phyloP scores from a whole-genome alignment of 148 eudicot genomes.

The Chenopodium album region DNA sequence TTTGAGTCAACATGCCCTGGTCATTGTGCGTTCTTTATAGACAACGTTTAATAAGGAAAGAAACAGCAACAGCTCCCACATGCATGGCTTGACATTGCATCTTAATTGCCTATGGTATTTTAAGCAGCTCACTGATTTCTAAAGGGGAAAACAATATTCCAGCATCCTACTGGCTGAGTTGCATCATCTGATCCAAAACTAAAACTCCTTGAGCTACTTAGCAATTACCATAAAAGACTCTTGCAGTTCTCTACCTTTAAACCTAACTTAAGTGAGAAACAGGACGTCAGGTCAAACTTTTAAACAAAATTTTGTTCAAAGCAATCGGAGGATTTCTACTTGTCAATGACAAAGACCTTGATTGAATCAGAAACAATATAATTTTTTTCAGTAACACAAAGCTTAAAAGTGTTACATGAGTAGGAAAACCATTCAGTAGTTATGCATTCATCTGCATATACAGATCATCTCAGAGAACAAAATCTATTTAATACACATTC shows the following conservation, averaged over 20 bases:
- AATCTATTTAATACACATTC: neutral
- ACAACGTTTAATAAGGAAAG: neutral
- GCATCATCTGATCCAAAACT: neutral
- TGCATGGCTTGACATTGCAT: neutral
- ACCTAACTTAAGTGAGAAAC: neutral
- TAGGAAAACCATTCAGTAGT: neutral
- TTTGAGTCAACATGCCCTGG: constrained; percentile 4
- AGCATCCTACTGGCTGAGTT: neutral
- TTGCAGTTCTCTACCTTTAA: neutral
- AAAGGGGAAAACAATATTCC: neutral
- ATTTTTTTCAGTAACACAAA: neutral
- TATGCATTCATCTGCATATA: constrained; percentile 11
- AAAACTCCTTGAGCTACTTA: neutral
- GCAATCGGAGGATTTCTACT: neutral
- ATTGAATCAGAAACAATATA: neutral
- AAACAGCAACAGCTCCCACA: neutral
- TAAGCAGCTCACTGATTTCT: neutral
- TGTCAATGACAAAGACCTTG: neutral
- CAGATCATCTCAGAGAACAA: constrained; percentile 7
- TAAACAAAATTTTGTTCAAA: neutral
- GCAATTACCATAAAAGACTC: neutral
- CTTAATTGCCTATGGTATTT: neutral
- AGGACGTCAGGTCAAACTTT: neutral
- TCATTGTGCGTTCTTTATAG: neutral
- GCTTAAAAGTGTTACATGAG: neutral